Conservation (phyloP, 192 early-diverging fungal genomes). For the Gaertneriomyces sp. region DNA sequence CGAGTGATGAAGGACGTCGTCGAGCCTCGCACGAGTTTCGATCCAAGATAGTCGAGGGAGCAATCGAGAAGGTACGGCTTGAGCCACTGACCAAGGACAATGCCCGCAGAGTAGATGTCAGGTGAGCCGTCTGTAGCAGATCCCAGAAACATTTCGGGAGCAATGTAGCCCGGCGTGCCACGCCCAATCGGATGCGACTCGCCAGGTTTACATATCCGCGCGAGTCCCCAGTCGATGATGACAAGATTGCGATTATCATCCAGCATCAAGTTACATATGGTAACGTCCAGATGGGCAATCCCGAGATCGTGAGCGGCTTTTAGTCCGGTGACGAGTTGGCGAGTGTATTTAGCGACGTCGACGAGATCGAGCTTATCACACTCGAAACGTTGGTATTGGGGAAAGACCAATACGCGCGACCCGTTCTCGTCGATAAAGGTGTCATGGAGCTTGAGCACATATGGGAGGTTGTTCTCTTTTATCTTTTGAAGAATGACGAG, state of each 20-base stretch:
- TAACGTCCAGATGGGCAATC: constrained; percentile 70
- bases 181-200: constrained; percentile 48
- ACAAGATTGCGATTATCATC: constrained; percentile 37
- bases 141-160: constrained; percentile 35
- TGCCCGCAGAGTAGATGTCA: constrained; percentile 69
- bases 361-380: constrained; percentile 10
- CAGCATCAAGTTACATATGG: constrained; percentile 40
- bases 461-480: background rate
- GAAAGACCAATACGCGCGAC: constrained; percentile 31
- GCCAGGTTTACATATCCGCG: constrained; percentile 38
- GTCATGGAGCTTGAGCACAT: constrained; percentile 8
- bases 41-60: constrained; percentile 65
- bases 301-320: constrained; percentile 55
- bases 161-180: constrained; percentile 73
- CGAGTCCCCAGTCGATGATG: constrained; percentile 75
- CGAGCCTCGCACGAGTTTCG: constrained; percentile 57
- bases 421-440: constrained; percentile 4
- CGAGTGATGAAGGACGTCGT: constrained; percentile 62
- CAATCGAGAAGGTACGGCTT: constrained; percentile 65
- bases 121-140: constrained; percentile 40
- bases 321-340: constrained; percentile 9
- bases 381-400: background rate
- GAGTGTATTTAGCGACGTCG: background rate
- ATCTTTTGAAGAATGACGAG: constrained; percentile 8
- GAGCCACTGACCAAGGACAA: constrained; percentile 71